Evolutionary conservation across 139 green algal genomes (phyloP), one percentile per base, ranked within the genome.

Genomic region (Picochlorum costavermella): DNA sequence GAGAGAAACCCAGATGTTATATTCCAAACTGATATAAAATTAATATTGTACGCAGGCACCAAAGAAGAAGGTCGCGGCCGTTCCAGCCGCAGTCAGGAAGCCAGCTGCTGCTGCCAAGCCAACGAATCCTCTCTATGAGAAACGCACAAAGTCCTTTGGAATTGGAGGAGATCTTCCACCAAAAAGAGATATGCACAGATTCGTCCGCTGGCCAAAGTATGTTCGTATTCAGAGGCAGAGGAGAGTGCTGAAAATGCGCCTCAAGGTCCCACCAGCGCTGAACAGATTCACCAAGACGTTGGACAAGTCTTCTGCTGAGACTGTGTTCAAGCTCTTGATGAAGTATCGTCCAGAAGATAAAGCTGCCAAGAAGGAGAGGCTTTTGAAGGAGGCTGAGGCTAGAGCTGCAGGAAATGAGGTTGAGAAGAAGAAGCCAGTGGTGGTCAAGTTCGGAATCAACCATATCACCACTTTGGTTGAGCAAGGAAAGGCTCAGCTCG

Each of bases 401-500:
- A 58, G 65, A 25, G 78, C 73, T 20, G 77, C 65, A 48, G 80
- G 78, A 73, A 80, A 82, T 63, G 65, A 79, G 72, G 60, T 66
- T 20, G 90, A 98, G 51, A 95, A 92, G 82, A 98, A 98, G 86
- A 66, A 55, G 84, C 90, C 86, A 29, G 74, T 98, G 12, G 94
- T 97, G 28, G 92, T 99, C 36, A 99, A 99, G 89, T 99, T 84
- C 64, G 94, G 94, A 68, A 87, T 99, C 71, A 98, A 99, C 89
- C 94, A 99, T 85, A 88, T 99, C 75, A 98, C 92, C 44, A 84
- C 83, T 48, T 84, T 99, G 65, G 72, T 99, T 20, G 94, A 99
- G 83, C 63, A 46, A 3, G 83, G 83, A 68, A 96, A 98, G 86
- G 94, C 94, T 29, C 77, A 95, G 84, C 82, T 96, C 69, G 92